Evolutionary conservation across 1,284 basidiomycete genomes (phyloP), one percentile per base, ranked within the genome.

Genomic region (Leccinum subfulvum): DNA sequence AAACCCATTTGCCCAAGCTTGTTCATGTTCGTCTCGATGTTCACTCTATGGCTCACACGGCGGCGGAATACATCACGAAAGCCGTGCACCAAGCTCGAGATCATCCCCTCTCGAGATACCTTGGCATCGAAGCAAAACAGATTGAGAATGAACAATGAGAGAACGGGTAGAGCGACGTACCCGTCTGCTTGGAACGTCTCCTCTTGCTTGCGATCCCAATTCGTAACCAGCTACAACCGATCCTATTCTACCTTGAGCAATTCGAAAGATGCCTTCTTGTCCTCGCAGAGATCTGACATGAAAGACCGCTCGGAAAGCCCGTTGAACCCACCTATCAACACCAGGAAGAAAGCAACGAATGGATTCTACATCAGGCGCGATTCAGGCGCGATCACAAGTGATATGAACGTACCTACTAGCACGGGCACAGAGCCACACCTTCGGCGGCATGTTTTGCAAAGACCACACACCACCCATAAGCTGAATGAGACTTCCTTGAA

Each of bases 281-380:
- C 47, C 21, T 49, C 47, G n/a, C 3, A 21, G 18, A 49, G 75
- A 51, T 73, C 66, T 33, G 30, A 30, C 30, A 30, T 8, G 30
- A 30, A 30, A 30, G 30, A 28, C 28, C 71, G 64, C 21, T 71
- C 68, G 2, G 77, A 75, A 11, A 68, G 63, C 26, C 51, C 52
- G 16, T 67, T 37, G 4, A 58, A 55, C 16, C 65, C 65, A 18
- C 67, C 59, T 13, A 76, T 10, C 11, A 76, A 70, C n/a, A 72
- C 73, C 3, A 77, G 78, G 58, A 81, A 78, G 67, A 81, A 80
- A 65, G 80, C 74, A 28, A 80, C 76, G 61, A 82, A 75, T 7
- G 71, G 74, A 56, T 74, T 65, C 62, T 71, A 68, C 13, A 81
- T 74, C n/a, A 58, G 70, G 66, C 61, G 77, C 65, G 56, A 76